These are phyloP conservation scores for Parastagonospora avenae DNA, from an alignment of 2,329 filamentous ascomycete species.

Conservation along the genomic window DNA sequence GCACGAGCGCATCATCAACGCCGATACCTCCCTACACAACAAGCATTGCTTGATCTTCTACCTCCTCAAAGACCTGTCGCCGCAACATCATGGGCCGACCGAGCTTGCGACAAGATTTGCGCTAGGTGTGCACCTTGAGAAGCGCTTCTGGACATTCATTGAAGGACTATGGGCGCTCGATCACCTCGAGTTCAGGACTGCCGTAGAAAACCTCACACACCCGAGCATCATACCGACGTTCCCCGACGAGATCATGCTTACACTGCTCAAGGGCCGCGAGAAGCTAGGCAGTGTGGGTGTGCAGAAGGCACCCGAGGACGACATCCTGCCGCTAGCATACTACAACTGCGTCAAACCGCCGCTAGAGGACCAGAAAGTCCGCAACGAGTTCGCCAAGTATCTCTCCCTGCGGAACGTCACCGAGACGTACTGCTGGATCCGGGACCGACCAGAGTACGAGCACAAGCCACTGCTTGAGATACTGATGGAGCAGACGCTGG, in stretches of 20 bases:
- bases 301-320: conserved; percentile 44
- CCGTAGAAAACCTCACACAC: conserved; percentile 77
- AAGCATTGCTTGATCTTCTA: conserved; percentile 86
- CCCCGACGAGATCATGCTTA: conserved; percentile 77
- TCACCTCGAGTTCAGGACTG: conserved; percentile 66
- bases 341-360: conserved; percentile 77
- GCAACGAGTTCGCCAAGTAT: conserved; percentile 71
- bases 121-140: conserved; percentile 67
- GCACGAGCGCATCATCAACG: conserved; percentile 71
- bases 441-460: conserved; percentile 65
- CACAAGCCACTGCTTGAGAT: conserved; percentile 70
- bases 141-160: conserved; percentile 80
- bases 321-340: conserved; percentile 71
- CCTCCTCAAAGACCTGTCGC: conserved; percentile 75
- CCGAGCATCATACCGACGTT: conserved; percentile 82
- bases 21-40: conserved; percentile 70
- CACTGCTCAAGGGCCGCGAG: conserved; percentile 60
- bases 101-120: conserved; percentile 65
- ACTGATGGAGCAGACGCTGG: conserved; percentile 56
- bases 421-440: conserved; percentile 75
- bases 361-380: conserved; percentile 66
- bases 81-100: conserved; percentile 52
- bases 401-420: conserved; percentile 70
- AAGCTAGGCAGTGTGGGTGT: conserved; percentile 23
- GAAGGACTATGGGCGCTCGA: conserved; percentile 84